Base-by-base conservation (phyloP, 345 rosid genomes). In the Eucalyptus rudis region DNA sequence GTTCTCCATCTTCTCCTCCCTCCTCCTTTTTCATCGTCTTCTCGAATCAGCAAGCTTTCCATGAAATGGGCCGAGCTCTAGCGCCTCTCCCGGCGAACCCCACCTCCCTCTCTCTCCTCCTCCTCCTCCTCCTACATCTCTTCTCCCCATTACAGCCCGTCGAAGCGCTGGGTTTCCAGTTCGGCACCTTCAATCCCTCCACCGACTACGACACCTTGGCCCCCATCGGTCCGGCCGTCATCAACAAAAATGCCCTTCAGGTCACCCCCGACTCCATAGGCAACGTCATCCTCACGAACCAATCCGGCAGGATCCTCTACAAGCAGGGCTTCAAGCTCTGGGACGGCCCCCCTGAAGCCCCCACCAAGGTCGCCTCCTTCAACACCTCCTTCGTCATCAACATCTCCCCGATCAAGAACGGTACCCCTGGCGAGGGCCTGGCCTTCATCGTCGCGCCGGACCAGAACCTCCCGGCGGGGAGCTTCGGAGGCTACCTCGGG, bases 391-490 rank as follows among this genome's bases (percentile, higher is more conserved):
- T 92, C 68, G 56, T 91, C 58, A 79, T 93, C 87, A 93, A 91
- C 80, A 68, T 93, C 86, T 89, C 9, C 86, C 92, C 90, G 24
- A 40, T 90, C 44, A 15, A 43, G 10, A 49, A n/a, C 50, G 7
- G 47, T 13, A 25, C 25, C 49, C 89, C 90, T 4, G 94, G 92
- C 24, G 94, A 93, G 81, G 94, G 94, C 50, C 86, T 93, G 14
- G 93, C 92, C 54, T 93, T 92, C 89, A 47, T 92, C 31, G 88
- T 93, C n/a, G 91, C 93, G 9, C 93, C 92, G 12, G 91, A 92
- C 68, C 87, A 68, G 47, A 29, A 16, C 10, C 87, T 80, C 15
- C 91, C 91, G 2, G 47, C 13, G 49, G 89, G 88, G 31, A 93
- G 94, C 85, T 12, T 44, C 13, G 93, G 93, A 7, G 87, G 90